These are phyloP conservation scores for Colletotrichum kahawae DNA, from an alignment of 2,329 filamentous ascomycete species.

Conservation along the genomic window DNA sequence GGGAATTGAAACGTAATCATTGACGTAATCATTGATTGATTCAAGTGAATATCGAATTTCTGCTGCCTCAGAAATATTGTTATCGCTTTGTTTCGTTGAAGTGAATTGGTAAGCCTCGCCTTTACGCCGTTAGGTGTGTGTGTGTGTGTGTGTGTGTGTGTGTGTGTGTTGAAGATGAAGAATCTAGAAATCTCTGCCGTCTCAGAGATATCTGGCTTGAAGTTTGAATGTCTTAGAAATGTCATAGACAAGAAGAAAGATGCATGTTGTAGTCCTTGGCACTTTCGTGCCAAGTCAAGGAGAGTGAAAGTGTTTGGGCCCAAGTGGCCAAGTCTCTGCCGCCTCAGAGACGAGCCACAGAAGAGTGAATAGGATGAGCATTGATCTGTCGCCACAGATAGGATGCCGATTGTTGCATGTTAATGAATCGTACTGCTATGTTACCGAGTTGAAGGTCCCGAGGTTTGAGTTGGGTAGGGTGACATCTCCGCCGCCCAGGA, in stretches of 20 bases:
- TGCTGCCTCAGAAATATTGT: neutral
- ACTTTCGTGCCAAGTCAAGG: neutral
- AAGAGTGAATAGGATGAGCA: neutral
- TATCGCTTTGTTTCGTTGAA: no score
- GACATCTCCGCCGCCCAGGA: neutral
- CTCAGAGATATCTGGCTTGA: no score
- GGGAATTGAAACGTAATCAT: neutral
- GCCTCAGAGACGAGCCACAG: neutral
- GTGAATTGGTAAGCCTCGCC: no score
- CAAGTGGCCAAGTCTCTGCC: neutral
- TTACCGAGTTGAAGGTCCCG: neutral
- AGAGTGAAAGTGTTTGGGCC: neutral
- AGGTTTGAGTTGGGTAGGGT: neutral
- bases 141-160: no score
- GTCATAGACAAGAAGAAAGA: neutral
- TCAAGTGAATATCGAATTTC: neutral
- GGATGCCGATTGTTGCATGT: neutral
- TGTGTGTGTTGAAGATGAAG: no score
- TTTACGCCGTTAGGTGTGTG: no score
- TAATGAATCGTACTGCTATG: neutral
- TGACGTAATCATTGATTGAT: neutral
- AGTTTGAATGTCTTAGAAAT: neutral
- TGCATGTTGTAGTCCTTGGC: neutral
- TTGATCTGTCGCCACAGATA: neutral
- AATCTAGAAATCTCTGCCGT: no score